phyloP scores from a whole-genome alignment of 2,329 filamentous ascomycete species.

The Beauveria australis region DNA sequence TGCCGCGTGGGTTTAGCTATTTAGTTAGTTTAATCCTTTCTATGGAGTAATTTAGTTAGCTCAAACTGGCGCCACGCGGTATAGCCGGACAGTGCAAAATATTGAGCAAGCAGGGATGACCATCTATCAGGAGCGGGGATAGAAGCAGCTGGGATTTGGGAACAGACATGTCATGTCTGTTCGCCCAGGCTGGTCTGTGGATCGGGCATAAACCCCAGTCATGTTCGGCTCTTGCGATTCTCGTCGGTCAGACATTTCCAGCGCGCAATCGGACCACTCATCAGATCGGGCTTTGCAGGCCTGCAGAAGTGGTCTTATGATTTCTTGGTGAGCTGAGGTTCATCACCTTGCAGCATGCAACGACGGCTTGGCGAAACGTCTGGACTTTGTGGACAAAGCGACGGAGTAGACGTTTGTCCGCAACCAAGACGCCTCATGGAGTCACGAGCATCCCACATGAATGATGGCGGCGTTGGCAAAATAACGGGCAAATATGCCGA shows the following conservation, averaged over 20 bases:
- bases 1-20: background rate
- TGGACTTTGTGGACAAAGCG: background rate
- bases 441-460: background rate
- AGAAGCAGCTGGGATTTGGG: background rate
- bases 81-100: background rate
- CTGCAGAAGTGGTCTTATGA: constrained; percentile 5
- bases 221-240: background rate
- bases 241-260: background rate
- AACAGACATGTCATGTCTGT: background rate
- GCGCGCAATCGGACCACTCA: background rate
- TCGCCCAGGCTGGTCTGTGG: background rate
- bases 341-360: background rate
- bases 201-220: background rate
- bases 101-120: background rate
- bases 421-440: background rate
- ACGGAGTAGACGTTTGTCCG: background rate
- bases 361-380: background rate
- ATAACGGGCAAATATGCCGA: background rate
- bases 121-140: constrained; percentile 4
- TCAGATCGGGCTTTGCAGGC: background rate
- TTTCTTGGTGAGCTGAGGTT: background rate
- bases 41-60: background rate
- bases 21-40: background rate
- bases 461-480: background rate
- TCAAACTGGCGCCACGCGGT: constrained; percentile 1